Conservation (phyloP, 179 eudicot species). For the Spergularia azorica region DNA sequence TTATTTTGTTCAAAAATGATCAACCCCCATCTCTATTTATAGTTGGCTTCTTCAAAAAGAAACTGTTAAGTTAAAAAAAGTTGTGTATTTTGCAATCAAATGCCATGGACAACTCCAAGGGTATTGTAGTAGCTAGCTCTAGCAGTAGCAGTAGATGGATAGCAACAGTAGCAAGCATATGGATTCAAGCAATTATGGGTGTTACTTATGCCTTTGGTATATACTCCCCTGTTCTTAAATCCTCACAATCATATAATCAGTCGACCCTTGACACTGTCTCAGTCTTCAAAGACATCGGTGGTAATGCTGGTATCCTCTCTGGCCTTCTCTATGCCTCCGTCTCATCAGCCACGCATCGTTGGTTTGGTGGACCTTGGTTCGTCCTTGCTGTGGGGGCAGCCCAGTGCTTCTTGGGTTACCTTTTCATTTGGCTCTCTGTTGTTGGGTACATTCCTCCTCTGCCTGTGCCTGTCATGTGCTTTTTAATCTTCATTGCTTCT, state of each 20-base stretch:
- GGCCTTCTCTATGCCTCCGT: slow-evolving; percentile 19
- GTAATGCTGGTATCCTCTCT: slow-evolving; percentile 37
- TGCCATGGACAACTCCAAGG: slow-evolving; percentile 15
- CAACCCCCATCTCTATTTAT: slow-evolving; percentile 4
- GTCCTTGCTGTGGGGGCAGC: slow-evolving; percentile 64
- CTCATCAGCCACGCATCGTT: slow-evolving; percentile 15
- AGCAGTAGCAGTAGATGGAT: slow-evolving; percentile 32
- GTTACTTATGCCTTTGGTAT: slow-evolving; percentile 48
- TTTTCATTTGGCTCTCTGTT: slow-evolving; percentile 74
- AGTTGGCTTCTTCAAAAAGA: neutral
- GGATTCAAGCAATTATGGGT: slow-evolving; percentile 68
- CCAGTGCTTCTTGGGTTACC: slow-evolving; percentile 73
- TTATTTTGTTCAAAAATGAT: neutral
- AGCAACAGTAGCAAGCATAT: slow-evolving; percentile 53
- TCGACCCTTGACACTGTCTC: slow-evolving; percentile 75
- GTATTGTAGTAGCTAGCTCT: neutral
- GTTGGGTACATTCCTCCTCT: slow-evolving; percentile 50
- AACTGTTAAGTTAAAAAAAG: too few species aligned
- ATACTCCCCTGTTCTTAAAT: slow-evolving; percentile 70
- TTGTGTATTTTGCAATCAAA: neutral
- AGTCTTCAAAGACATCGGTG: slow-evolving; percentile 79
- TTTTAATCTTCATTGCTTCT: slow-evolving; percentile 71
- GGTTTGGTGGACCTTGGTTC: slow-evolving; percentile 62
- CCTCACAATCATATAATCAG: slow-evolving; percentile 64
- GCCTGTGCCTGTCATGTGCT: slow-evolving; percentile 54